Evolutionary conservation across 305 asterid species (phyloP), one percentile per base, ranked within the genome.

Genomic region (Plantago rigida): DNA sequence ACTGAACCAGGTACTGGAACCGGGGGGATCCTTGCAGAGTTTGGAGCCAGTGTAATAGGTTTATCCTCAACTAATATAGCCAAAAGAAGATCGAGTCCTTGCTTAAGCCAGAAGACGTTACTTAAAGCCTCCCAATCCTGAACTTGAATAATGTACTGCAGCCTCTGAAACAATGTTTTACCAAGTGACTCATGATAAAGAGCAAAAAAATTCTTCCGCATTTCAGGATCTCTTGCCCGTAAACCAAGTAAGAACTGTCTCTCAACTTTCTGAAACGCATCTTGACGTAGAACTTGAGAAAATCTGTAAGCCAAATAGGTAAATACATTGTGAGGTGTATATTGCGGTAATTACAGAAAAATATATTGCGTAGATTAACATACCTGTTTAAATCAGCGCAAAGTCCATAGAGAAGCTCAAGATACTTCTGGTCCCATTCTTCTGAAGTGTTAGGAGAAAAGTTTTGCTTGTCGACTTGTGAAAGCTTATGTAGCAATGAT

Each of bases 51-150:
- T 2, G 97, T 89, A 60, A 93, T 89, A 52, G 96, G 91, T 77
- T 89, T 93, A 71, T 89, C 88, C 83, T 85, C 99, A 46, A 93
- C 97, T 59, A 89, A 69, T 73, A 93, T 84, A 64, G 99, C 95
- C 79, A 93, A 81, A 67, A 93, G 96, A 70, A 93, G 97, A 79
- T 93, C 99, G 77, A 93, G 99, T 44, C 99, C 99, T 83, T 93
- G 99, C 69, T 93, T 93, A 65, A 93, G 95, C 99, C 99, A 93
- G 75, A 93, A 93, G 41, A 87, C 96, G 78, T 93, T 97, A 74
- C 96, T 87, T 71, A 89, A 67, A 72, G 99, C 96, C 81, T 87
- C 96, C 99, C 99, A 93, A 69, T 89, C 97, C 87, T 93, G 99
- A 74, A 72, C 56, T 66, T 93, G 97, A 75, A 93, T 89, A 73